phyloP scores from a whole-genome alignment of 495 filamentous ascomycete species.

The Coniosporium apollinis region DNA sequence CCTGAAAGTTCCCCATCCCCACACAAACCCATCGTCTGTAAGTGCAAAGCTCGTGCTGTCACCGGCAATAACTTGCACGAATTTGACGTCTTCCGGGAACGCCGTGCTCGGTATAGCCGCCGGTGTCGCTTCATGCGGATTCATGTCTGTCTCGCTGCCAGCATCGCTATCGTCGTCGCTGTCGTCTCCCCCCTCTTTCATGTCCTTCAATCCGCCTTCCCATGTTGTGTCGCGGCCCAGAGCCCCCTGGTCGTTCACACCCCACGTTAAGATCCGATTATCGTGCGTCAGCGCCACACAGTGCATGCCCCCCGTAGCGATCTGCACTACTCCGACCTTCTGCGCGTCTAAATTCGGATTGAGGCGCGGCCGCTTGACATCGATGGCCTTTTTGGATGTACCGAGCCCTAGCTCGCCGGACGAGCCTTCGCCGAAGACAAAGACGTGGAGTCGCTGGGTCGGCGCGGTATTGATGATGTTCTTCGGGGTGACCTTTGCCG shows the following conservation, averaged over 20 bases:
- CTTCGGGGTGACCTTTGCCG: conserved; percentile 14
- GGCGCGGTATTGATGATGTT: conserved; percentile 25
- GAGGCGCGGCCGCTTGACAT: conserved; percentile 52
- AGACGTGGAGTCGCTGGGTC: conserved; percentile 39
- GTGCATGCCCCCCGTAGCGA: conserved; percentile 55
- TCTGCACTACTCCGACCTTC: conserved; percentile 42
- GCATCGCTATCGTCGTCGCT: conserved; percentile 33
- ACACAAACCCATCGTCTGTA: conserved; percentile 46
- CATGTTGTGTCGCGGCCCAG: conserved; percentile 44
- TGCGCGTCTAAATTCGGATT: conserved; percentile 41
- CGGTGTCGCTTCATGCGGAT: conserved; percentile 43
- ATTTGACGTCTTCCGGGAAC: conserved; percentile 36
- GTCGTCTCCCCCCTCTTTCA: conserved; percentile 30
- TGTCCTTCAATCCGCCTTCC: conserved; percentile 43
- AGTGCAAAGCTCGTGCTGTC: conserved; percentile 48
- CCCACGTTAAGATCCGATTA: conserved; percentile 53
- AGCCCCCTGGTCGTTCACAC: conserved; percentile 52
- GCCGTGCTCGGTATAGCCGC: conserved; percentile 24
- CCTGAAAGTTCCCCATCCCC: conserved; percentile 57
- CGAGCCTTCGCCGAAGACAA: conserved; percentile 51
- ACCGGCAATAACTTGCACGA: conserved; percentile 41
- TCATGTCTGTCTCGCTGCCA: conserved; percentile 33
- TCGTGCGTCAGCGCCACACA: conserved; percentile 44
- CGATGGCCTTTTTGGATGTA: conserved; percentile 38
- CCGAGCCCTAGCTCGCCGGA: conserved; percentile 53